Percentiles rank a stretch among this genome's conserved stretches.
These are phyloP conservation scores for Russula ochroleuca DNA, from an alignment of 768 basidiomycete species.

Conservation along the genomic window DNA sequence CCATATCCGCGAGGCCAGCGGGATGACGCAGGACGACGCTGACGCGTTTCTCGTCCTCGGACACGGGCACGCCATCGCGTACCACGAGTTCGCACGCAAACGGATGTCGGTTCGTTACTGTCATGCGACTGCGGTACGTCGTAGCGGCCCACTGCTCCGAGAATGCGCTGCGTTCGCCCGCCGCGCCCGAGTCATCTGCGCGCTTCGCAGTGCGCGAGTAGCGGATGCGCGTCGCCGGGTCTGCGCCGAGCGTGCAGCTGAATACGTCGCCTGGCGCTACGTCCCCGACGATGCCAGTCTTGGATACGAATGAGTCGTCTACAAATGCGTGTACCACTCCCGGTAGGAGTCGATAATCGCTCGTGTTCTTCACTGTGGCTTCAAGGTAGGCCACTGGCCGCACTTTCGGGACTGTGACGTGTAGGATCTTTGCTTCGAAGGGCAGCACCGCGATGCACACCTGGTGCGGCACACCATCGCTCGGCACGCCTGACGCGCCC, in stretches of 20 bases:
- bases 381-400: constrained; percentile 48
- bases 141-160: constrained; percentile 43
- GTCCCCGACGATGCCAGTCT: constrained; percentile 46
- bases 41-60: constrained; percentile 38
- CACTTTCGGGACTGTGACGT: constrained; percentile 48
- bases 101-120: constrained; percentile 45
- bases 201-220: constrained; percentile 43
- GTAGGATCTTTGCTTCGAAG: constrained; percentile 44
- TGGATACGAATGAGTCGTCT: constrained; percentile 55
- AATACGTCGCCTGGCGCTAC: constrained; percentile 50
- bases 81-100: constrained; percentile 45
- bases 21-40: constrained; percentile 48
- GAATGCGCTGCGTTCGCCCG: constrained; percentile 40
- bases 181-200: constrained; percentile 27
- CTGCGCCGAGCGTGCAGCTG: constrained; percentile 49
- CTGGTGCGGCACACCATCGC: constrained; percentile 51
- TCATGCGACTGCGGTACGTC: constrained; percentile 40
- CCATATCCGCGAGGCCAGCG: constrained; percentile 43
- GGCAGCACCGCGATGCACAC: constrained; percentile 48
- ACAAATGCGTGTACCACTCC: constrained; percentile 53
- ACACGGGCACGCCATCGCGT: constrained; percentile 44
- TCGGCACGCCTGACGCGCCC: constrained; percentile 48
- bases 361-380: constrained; percentile 49
- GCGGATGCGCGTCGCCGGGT: constrained; percentile 32
- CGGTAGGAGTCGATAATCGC: constrained; percentile 52